Evolutionary conservation across 2,329 filamentous ascomycete genomes (phyloP).

Genomic region (Achaetomium macrosporum): DNA sequence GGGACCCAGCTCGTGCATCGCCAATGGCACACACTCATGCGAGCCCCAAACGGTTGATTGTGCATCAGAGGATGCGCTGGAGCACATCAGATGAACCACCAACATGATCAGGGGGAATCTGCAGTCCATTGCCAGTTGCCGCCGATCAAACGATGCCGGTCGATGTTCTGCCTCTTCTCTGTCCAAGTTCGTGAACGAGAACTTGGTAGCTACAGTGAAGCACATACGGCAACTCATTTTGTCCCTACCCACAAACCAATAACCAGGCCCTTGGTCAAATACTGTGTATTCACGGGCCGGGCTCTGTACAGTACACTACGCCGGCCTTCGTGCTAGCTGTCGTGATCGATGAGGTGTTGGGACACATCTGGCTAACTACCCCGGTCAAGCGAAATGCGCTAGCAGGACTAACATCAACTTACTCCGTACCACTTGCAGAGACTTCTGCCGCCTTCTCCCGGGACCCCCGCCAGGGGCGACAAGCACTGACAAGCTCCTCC

Average conservation of each 20-base stretch:
- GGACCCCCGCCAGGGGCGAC: constrained; percentile 8
- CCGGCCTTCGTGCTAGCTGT: too few species aligned
- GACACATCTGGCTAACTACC: constrained; percentile 8
- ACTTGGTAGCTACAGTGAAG: too few species aligned
- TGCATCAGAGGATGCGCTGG: constrained; percentile 1
- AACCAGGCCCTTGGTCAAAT: too few species aligned
- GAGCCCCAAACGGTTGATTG: constrained; percentile 7
- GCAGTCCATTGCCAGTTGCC: constrained; percentile 7
- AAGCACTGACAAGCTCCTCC: constrained; percentile 4
- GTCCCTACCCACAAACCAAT: too few species aligned
- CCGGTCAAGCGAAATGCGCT: constrained; percentile 11
- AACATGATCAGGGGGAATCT: neutral
- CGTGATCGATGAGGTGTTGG: neutral
- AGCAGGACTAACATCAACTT: constrained; percentile 3
- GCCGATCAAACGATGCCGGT: constrained; percentile 22
- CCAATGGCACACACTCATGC: constrained; percentile 4
- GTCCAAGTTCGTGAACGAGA: neutral
- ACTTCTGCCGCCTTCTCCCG: constrained; percentile 24
- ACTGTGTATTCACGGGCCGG: too few species aligned
- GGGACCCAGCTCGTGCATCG: constrained; percentile 5
- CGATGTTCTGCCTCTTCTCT: neutral
- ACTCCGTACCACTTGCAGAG: constrained; percentile 1
- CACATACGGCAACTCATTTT: too few species aligned
- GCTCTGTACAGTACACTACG: too few species aligned
- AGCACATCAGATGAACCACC: constrained; percentile 17